A percentile compares a stretch with the other conserved stretches of the same genome.
These are phyloP conservation scores for Pythium aquatile DNA, from an alignment of 352 stramenopile genomes.

Conservation along the genomic window DNA sequence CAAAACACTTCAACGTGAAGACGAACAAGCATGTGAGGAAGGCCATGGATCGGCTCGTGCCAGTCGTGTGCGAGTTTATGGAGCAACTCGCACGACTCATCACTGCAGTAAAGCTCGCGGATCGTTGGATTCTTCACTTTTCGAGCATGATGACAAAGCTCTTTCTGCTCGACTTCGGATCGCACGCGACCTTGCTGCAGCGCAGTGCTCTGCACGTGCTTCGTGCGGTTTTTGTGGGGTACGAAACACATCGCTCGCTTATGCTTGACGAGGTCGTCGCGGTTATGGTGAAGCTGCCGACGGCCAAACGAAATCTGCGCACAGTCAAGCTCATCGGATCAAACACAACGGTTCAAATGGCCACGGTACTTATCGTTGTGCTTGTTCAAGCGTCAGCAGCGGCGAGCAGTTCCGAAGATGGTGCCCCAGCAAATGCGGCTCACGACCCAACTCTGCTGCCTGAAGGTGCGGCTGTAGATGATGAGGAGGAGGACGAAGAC, in stretches of 20 bases:
- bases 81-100: constrained; percentile 63
- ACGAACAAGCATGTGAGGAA: constrained; percentile 48
- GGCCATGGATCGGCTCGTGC: constrained; percentile 56
- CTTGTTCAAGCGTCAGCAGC: constrained; percentile 36
- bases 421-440: neutral
- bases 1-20: constrained; percentile 37
- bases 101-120: constrained; percentile 62
- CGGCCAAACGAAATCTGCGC: constrained; percentile 62
- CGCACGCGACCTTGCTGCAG: constrained; percentile 60
- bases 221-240: constrained; percentile 63
- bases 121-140: constrained; percentile 74
- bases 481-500: constrained; percentile 16
- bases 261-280: constrained; percentile 70
- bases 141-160: constrained; percentile 66
- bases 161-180: constrained; percentile 67
- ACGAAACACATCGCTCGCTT: constrained; percentile 53
- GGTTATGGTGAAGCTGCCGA: constrained; percentile 79
- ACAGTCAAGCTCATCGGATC: constrained; percentile 67
- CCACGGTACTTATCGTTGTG: constrained; percentile 63
- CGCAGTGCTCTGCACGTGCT: constrained; percentile 58
- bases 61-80: constrained; percentile 72
- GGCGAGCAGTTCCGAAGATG: neutral
- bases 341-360: constrained; percentile 53
- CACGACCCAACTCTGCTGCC: constrained; percentile 27
- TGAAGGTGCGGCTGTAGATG: constrained; percentile 25